These are phyloP conservation scores for Solanum clarkiae DNA, from an alignment of 257 asterid species.

Conservation along the genomic window DNA sequence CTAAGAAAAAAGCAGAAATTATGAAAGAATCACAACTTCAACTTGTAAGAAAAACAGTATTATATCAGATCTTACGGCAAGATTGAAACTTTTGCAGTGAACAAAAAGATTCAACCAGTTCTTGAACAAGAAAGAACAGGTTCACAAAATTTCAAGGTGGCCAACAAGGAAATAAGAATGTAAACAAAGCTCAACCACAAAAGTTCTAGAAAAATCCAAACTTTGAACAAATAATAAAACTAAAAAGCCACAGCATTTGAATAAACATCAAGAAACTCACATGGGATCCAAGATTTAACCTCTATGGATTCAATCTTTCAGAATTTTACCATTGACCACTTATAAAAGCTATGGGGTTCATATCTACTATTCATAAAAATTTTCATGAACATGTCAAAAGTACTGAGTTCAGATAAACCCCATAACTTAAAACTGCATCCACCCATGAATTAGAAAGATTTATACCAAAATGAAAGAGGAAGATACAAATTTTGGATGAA, in stretches of 20 bases:
- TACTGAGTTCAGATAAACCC: neutral
- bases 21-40: neutral
- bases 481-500: neutral
- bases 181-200: neutral
- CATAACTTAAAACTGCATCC: neutral
- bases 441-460: neutral
- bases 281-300: neutral
- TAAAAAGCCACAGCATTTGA: neutral
- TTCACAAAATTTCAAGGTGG: neutral
- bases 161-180: neutral
- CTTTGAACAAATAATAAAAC: neutral
- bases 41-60: neutral
- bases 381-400: neutral
- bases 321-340: neutral
- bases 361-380: neutral
- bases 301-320: neutral
- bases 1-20: neutral
- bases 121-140: neutral
- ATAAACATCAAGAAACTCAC: neutral
- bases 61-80: constrained; percentile 2
- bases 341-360: neutral
- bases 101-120: neutral
- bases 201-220: neutral
- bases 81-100: neutral
- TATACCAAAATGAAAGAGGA: neutral